phyloP scores from a whole-genome alignment of 2,329 filamentous ascomycete species.

The Biscogniauxia mediterranea region DNA sequence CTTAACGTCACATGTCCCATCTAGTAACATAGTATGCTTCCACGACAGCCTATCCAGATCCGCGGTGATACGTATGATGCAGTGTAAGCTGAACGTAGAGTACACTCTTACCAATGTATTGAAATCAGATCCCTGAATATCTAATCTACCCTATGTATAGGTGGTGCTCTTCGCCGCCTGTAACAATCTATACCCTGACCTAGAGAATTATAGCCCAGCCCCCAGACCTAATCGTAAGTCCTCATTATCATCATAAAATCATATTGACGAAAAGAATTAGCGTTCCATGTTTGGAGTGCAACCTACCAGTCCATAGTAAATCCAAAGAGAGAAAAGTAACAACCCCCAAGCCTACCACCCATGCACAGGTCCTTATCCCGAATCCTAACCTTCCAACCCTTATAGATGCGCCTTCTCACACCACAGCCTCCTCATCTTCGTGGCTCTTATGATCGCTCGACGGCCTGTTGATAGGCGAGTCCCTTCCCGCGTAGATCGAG shows the following conservation, averaged over 20 bases:
- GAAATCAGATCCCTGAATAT: neutral
- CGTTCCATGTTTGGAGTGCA: too few relatives aligned
- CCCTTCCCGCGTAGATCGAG: slow-evolving; percentile 5
- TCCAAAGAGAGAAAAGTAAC: too few relatives aligned
- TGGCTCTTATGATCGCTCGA: neutral
- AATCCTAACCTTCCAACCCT: neutral
- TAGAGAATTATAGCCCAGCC: neutral
- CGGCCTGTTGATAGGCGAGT: slow-evolving; percentile 3
- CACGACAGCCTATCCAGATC: neutral
- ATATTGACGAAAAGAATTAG: too few relatives aligned
- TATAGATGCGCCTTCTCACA: neutral
- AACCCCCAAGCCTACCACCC: too few relatives aligned
- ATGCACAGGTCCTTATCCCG: neutral
- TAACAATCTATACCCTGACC: neutral
- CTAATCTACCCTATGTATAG: neutral
- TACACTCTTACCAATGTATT: neutral
- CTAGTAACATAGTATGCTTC: neutral
- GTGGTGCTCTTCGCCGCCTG: neutral
- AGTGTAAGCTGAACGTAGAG: neutral
- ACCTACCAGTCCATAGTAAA: too few relatives aligned
- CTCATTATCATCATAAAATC: too few relatives aligned
- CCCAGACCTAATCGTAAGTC: neutral
- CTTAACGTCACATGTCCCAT: neutral
- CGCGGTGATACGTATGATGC: neutral
- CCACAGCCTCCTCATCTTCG: neutral